Base-by-base conservation (phyloP, 129 eudicot species). In the Oenanthe sinensis region DNA sequence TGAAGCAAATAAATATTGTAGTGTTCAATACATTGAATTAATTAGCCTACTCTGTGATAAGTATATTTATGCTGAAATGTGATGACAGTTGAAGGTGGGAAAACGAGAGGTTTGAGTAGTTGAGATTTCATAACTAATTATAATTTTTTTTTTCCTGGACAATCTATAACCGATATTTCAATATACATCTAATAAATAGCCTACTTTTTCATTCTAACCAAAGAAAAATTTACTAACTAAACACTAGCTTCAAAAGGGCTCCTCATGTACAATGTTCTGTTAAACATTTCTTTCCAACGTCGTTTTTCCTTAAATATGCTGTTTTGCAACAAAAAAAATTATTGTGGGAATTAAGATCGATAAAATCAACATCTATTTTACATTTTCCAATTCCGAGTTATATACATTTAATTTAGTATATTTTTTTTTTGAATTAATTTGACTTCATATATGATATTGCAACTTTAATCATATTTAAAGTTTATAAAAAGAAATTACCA, bases 101-200 rank as follows among this genome's bases (percentile, higher is more conserved):
- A 37, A 24, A 22, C 1, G 68, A 75, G 63, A 15, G 68, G 69
- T 30, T 26, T 36, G 36, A 77, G 79, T 77, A 40, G 79, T 77
- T 77, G 79, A 55, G 44, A 58, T 68, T 39, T 22, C 46, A 58
- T 33, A n/a, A 50, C 50, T 33, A 24, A n/a, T 9, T 60, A n/a
- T 10, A 20, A n/a, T 20, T 37, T 33, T 20, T 0, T 33, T 40
- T 20, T 24, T 39, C 55, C 20, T 9, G 43, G 26, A 55, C 71
- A 40, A 37, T 54, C 69, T 37, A 39, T 37, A 37, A 68, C 37
- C 71, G 54, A 36, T 47, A 36, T 76, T 75, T 9, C 12, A 49
- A 75, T 26, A 13, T 33, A 48, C 33, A 15, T 48, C 46, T 17
- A 4, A 52, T 52, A 67, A 45, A 44, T 44, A n/a, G 16, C 68